phyloP scores from a whole-genome alignment of 306 rosid species.

The Bauhinia variegata region DNA sequence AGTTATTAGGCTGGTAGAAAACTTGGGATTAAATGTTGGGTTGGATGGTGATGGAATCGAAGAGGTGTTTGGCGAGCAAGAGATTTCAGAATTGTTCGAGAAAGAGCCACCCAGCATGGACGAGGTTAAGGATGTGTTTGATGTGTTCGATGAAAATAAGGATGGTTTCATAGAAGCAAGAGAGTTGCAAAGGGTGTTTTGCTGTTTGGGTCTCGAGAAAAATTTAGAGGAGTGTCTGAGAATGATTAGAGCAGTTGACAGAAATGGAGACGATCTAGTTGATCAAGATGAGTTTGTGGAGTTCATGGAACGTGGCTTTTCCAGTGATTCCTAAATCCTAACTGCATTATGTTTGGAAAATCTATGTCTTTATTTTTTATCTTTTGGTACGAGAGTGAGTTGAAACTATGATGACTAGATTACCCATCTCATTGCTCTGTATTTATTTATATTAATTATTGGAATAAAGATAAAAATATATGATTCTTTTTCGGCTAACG shows the following conservation, averaged over 20 bases:
- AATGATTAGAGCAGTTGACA: constrained; percentile 49
- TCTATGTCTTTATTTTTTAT: too few relatives aligned
- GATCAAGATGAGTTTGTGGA: constrained; percentile 48
- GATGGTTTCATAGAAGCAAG: constrained; percentile 55
- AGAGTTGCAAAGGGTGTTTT: constrained; percentile 44
- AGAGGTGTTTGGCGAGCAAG: constrained; percentile 28
- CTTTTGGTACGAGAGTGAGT: too few relatives aligned
- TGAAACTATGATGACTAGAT: too few relatives aligned
- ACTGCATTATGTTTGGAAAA: too few relatives aligned
- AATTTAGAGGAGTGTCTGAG: constrained; percentile 35
- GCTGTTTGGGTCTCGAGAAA: constrained; percentile 43
- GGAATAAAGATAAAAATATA: too few relatives aligned
- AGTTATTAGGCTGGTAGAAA: constrained; percentile 39
- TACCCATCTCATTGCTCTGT: too few relatives aligned
- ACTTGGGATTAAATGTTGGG: constrained; percentile 35
- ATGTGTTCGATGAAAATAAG: constrained; percentile 57
- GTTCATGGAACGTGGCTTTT: constrained; percentile 40
- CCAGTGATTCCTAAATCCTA: too few relatives aligned
- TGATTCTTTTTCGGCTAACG: too few relatives aligned
- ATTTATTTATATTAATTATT: too few relatives aligned
- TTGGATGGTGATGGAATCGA: constrained; percentile 5
- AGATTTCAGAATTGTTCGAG: constrained; percentile 40
- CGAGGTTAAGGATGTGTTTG: constrained; percentile 54
- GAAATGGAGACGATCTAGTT: constrained; percentile 50
- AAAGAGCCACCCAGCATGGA: constrained; percentile 43